A percentile compares a stretch with the other conserved stretches of the same genome.
Evolutionary conservation across 768 basidiomycete species (phyloP).

Genomic region (Jaapia argillacea): DNA sequence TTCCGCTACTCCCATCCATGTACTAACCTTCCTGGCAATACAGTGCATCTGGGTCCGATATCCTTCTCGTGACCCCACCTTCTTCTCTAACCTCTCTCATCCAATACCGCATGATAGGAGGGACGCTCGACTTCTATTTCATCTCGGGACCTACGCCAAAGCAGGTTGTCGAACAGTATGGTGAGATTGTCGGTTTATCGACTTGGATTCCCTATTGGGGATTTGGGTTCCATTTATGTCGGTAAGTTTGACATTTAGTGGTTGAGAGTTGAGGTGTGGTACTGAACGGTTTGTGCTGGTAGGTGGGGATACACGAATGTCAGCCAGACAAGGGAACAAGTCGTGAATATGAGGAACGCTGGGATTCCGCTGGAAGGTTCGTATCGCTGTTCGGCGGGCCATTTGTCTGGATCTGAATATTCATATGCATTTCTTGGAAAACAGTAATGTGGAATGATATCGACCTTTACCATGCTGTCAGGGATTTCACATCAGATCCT

Average conservation of each 20-base stretch:
- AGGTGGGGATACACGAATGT: slow-evolving; percentile 44
- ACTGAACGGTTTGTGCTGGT: too few relatives aligned
- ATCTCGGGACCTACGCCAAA: slow-evolving; percentile 42
- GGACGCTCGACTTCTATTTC: slow-evolving; percentile 73
- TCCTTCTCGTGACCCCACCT: slow-evolving; percentile 53
- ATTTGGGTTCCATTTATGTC: slow-evolving; percentile 72
- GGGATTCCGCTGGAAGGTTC: slow-evolving; percentile 76
- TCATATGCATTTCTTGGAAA: slow-evolving; percentile 1
- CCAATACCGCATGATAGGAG: slow-evolving; percentile 67
- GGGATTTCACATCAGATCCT: slow-evolving; percentile 65
- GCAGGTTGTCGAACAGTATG: slow-evolving; percentile 64
- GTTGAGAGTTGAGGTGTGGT: too few relatives aligned
- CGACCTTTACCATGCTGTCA: slow-evolving; percentile 57
- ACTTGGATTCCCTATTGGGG: slow-evolving; percentile 68
- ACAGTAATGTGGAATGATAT: slow-evolving; percentile 81
- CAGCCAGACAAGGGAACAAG: slow-evolving; percentile 44
- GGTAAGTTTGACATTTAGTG: too few relatives aligned
- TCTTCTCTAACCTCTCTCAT: slow-evolving; percentile 47
- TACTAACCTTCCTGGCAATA: background rate
- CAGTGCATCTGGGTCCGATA: slow-evolving; percentile 63
- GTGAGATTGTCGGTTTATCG: slow-evolving; percentile 54
- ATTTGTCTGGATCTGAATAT: too few relatives aligned
- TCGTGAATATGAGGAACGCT: slow-evolving; percentile 51
- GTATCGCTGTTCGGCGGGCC: too few relatives aligned
- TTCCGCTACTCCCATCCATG: background rate